Evolutionary conservation across 2,329 filamentous ascomycete species (phyloP).

Genomic region (Neurospora sp.): DNA sequence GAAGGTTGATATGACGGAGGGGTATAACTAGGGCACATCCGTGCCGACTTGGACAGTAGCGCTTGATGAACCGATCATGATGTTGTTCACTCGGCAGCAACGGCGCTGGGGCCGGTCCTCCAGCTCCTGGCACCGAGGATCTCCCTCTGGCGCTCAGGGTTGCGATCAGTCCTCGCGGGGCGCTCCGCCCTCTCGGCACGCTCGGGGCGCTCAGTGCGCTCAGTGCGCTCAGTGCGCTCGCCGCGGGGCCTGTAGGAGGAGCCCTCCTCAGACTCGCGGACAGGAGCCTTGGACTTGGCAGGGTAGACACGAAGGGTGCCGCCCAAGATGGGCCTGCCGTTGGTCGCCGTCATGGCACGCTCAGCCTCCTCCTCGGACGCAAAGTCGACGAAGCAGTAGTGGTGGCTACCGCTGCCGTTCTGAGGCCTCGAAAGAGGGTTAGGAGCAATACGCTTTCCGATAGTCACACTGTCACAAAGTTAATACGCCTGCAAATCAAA

Average conservation of each 20-base stretch:
- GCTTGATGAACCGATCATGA: neutral
- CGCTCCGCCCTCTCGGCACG: neutral
- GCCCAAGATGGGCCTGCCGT: conserved; percentile 19
- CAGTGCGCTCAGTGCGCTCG: neutral
- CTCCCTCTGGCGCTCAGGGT: neutral
- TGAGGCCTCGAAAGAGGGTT: conserved; percentile 43
- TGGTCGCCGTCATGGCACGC: conserved; percentile 35
- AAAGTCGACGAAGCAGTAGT: conserved; percentile 60
- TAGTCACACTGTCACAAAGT: conserved; percentile 19
- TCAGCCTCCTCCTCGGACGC: conserved; percentile 42
- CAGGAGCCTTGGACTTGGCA: conserved; percentile 7
- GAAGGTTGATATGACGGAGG: neutral
- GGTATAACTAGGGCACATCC: neutral
- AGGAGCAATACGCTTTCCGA: conserved; percentile 47
- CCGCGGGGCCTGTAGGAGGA: neutral
- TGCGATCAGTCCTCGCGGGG: neutral
- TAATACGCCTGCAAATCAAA: neutral
- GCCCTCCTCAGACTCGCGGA: neutral
- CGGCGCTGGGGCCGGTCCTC: neutral
- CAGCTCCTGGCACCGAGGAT: neutral
- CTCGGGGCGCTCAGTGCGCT: neutral
- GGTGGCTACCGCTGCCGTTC: conserved; percentile 46
- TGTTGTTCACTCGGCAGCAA: neutral
- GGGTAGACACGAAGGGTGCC: conserved; percentile 12
- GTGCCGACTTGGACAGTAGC: neutral